Evolutionary conservation across 2,329 filamentous ascomycete species (phyloP).

Genomic region (Fusarium dlaminii): DNA sequence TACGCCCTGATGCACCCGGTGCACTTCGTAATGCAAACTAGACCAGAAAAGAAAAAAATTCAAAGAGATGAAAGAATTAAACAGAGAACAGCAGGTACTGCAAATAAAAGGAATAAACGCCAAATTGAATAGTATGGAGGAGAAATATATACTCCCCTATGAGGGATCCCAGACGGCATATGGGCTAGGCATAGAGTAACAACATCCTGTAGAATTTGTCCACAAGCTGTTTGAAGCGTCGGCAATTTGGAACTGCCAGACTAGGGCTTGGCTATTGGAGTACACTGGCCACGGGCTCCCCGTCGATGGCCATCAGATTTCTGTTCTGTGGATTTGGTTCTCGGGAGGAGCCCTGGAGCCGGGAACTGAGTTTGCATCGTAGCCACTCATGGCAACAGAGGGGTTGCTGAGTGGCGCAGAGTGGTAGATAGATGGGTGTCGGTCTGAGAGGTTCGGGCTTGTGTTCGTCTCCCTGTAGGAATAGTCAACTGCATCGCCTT

Average conservation of each 20-base stretch:
- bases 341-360: conserved; percentile 8
- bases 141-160: background rate
- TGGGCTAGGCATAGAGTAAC: background rate
- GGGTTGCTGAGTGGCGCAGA: conserved; percentile 55
- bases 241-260: background rate
- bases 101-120: background rate
- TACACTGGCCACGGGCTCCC: background rate
- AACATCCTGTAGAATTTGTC: background rate
- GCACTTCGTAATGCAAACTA: conserved; percentile 1
- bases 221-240: background rate
- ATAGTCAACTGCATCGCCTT: conserved; percentile 68
- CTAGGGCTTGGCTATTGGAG: background rate
- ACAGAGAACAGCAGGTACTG: background rate
- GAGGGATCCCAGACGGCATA: background rate
- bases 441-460: conserved; percentile 58
- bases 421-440: conserved; percentile 62
- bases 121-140: background rate
- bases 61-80: background rate
- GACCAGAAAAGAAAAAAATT: background rate
- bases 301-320: background rate
- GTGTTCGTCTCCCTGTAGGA: conserved; percentile 58
- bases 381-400: conserved; percentile 4
- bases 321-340: conserved; percentile 1
- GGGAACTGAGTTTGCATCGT: conserved; percentile 7
- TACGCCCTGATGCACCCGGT: conserved; percentile 29